Evolutionary conservation across 225 moss, liverwort and hornwort genomes (phyloP).

Genomic region (Straminergon stramineum): DNA sequence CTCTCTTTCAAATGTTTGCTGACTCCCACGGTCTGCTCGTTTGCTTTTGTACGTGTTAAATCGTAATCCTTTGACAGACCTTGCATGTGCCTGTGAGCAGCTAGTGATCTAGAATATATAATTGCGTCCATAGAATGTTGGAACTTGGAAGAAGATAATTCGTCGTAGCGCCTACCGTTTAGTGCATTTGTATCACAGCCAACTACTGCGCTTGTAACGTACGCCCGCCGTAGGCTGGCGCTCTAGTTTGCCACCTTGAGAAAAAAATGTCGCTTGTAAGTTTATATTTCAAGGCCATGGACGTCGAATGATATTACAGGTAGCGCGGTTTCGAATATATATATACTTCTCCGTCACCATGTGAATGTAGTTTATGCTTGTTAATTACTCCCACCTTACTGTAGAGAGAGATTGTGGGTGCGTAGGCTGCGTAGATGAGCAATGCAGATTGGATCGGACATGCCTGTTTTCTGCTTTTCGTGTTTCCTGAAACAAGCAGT

Average conservation of each 20-base stretch:
- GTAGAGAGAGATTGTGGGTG: too few species aligned
- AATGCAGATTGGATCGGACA: not conserved
- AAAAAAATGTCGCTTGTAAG: not conserved
- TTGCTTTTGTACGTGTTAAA: not conserved
- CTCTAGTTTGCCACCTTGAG: too few species aligned
- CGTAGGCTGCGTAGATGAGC: too few species aligned
- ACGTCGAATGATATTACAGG: not conserved
- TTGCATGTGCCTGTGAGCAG: not conserved
- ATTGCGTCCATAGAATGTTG: not conserved
- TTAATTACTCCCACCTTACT: not conserved
- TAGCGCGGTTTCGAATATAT: not conserved
- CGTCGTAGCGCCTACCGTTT: not conserved
- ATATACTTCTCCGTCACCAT: not conserved
- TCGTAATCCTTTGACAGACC: not conserved
- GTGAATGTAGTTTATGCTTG: not conserved
- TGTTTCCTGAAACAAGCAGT: not conserved
- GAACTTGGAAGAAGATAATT: not conserved
- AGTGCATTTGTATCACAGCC: not conserved
- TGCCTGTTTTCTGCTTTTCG: too few species aligned
- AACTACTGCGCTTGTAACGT: not conserved
- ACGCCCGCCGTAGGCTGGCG: not conserved
- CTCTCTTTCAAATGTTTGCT: not conserved
- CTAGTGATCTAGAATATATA: not conserved
- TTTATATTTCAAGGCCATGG: not conserved
- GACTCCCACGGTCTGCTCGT: not conserved